These are phyloP conservation scores for Fomitopsis betulina DNA, from an alignment of 1,284 basidiomycete genomes.

Conservation along the genomic window DNA sequence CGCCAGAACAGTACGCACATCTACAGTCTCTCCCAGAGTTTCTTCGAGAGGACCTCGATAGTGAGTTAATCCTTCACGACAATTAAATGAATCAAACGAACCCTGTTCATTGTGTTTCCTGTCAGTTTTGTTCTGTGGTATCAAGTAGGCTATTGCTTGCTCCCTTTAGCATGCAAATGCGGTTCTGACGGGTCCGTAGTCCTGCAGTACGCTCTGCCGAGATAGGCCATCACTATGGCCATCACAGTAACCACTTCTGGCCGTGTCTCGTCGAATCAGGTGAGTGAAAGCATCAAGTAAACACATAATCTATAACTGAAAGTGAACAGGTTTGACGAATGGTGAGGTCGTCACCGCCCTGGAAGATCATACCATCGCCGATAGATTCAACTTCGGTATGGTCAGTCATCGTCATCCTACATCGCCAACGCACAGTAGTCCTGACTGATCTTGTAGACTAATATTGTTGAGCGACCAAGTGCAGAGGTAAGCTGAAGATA, in stretches of 20 bases:
- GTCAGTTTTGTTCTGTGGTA: conserved; percentile 28
- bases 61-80: conserved; percentile 24
- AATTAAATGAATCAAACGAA: background rate
- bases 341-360: conserved; percentile 12
- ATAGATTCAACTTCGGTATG: conserved; percentile 21
- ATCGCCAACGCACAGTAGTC: background rate
- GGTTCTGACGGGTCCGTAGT: conserved; percentile 25
- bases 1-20: conserved; percentile 31
- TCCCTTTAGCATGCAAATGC: background rate
- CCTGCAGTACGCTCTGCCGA: conserved; percentile 57
- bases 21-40: conserved; percentile 34
- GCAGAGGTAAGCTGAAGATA: conserved; percentile 16
- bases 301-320: conserved; percentile 6
- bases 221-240: conserved; percentile 68
- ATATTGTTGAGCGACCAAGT: conserved; percentile 25
- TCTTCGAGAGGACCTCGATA: conserved; percentile 36
- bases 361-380: conserved; percentile 23
- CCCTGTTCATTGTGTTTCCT: background rate
- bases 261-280: conserved; percentile 51
- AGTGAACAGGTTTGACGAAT: background rate
- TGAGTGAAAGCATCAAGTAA: conserved; percentile 16
- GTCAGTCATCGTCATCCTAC: conserved; percentile 12
- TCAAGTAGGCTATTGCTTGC: conserved; percentile 20
- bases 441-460: conserved; percentile 16
- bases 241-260: conserved; percentile 71